A percentile compares a stretch with the other conserved stretches of the same genome.
Conservation (phyloP, 2,329 filamentous ascomycete species). For the Herpomyces periplanetae region DNA sequence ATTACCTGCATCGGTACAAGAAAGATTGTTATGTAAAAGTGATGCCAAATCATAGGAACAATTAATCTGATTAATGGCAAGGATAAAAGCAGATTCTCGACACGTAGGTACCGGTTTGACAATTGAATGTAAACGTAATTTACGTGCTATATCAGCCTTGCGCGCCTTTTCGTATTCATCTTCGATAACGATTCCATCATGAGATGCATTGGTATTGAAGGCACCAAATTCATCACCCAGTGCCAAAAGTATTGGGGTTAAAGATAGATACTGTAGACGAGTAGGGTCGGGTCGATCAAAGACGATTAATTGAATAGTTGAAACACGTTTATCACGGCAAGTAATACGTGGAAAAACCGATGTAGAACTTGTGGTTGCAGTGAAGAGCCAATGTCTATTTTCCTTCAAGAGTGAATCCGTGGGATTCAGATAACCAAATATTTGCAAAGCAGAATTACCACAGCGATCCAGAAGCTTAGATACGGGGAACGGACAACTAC, state of each 20-base stretch:
- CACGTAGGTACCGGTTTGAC: conserved; percentile 30
- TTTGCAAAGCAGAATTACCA: conserved; percentile 40
- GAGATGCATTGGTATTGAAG: conserved; percentile 7
- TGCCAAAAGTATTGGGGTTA: conserved; percentile 53
- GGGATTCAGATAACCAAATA: conserved; percentile 44
- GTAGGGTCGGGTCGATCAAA: conserved; percentile 54
- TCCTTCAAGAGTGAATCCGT: not conserved
- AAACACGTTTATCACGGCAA: conserved; percentile 20
- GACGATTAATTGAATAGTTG: conserved; percentile 49
- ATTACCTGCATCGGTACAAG: conserved; percentile 42
- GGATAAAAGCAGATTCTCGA: conserved; percentile 40
- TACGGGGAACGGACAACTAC: conserved; percentile 39
- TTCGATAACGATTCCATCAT: conserved; percentile 23
- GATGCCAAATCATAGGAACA: conserved; percentile 67
- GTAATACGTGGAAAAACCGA: conserved; percentile 25
- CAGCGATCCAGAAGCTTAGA: conserved; percentile 48
- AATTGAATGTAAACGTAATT: conserved; percentile 58
- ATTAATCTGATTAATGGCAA: conserved; percentile 71
- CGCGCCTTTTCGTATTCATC: conserved; percentile 22
- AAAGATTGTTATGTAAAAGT: conserved; percentile 58
- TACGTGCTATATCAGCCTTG: conserved; percentile 30
- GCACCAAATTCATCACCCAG: conserved; percentile 24
- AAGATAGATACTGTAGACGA: conserved; percentile 81
- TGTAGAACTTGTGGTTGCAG: conserved; percentile 13
- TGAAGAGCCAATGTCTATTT: conserved; percentile 16